Evolutionary conservation across 2,329 filamentous ascomycete species (phyloP).

Genomic region (Claviceps purpurea): DNA sequence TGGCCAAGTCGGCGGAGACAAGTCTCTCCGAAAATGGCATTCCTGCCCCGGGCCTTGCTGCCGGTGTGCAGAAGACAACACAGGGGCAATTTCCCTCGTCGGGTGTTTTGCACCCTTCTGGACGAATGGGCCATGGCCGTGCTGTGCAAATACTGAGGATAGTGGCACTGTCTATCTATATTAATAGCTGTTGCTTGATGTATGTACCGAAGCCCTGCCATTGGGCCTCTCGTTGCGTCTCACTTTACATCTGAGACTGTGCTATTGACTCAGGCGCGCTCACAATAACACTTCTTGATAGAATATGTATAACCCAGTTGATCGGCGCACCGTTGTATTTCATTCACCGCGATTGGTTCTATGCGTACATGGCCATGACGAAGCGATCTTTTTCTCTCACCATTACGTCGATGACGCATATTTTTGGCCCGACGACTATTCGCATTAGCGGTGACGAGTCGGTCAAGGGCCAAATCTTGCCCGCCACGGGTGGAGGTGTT

Average conservation of each 20-base stretch:
- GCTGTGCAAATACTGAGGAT: slow-evolving; percentile 38
- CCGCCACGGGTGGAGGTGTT: slow-evolving; percentile 57
- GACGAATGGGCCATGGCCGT: slow-evolving; percentile 38
- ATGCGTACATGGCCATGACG: slow-evolving; percentile 76
- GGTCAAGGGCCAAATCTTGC: slow-evolving; percentile 59
- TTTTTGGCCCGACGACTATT: slow-evolving; percentile 76
- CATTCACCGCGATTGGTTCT: slow-evolving; percentile 64
- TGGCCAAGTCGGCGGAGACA: slow-evolving; percentile 14
- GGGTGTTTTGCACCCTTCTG: slow-evolving; percentile 34
- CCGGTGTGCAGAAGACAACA: slow-evolving; percentile 10
- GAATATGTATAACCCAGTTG: slow-evolving; percentile 58
- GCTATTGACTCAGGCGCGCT: not conserved
- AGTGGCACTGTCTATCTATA: slow-evolving; percentile 38
- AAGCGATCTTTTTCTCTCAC: slow-evolving; percentile 73
- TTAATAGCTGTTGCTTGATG: slow-evolving; percentile 33
- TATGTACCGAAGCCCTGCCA: slow-evolving; percentile 12
- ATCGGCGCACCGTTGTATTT: slow-evolving; percentile 65
- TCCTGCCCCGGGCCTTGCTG: slow-evolving; percentile 18
- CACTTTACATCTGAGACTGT: not conserved
- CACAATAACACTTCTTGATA: slow-evolving; percentile 14
- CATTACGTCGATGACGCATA: slow-evolving; percentile 67
- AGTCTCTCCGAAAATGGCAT: slow-evolving; percentile 13
- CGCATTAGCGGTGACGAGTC: slow-evolving; percentile 73
- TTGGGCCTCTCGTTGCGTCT: not conserved
- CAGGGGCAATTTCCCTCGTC: slow-evolving; percentile 7